Percentiles rank a stretch among this genome's conserved stretches.
These are phyloP conservation scores for Phialophora tarda DNA, from an alignment of 2,329 filamentous ascomycete species.

Conservation along the genomic window DNA sequence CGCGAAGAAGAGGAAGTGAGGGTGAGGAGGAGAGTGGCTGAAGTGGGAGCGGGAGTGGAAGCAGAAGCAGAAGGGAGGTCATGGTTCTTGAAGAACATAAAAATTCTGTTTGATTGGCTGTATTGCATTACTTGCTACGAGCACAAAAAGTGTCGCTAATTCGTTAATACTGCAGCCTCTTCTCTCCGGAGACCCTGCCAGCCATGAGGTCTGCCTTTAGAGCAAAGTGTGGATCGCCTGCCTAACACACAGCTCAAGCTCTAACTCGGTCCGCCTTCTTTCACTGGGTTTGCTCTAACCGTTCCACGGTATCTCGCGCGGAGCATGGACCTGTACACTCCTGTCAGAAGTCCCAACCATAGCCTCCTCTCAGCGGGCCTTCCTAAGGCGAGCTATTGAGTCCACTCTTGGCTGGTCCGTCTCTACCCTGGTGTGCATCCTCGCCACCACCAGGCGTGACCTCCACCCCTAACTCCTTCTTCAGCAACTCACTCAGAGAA, in stretches of 20 bases:
- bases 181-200: not conserved
- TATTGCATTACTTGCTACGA: not conserved
- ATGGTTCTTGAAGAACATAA: not conserved
- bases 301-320: not conserved
- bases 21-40: not conserved
- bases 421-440: slow-evolving; percentile 22
- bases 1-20: slow-evolving; percentile 36
- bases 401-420: slow-evolving; percentile 30
- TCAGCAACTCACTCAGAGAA: slow-evolving; percentile 73
- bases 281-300: not conserved
- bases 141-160: slow-evolving; percentile 8
- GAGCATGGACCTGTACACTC: not conserved
- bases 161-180: not conserved
- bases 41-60: not conserved
- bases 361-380: not conserved
- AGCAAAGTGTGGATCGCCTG: not conserved
- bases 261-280: not conserved
- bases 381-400: slow-evolving; percentile 12
- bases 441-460: slow-evolving; percentile 49
- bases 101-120: not conserved
- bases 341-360: not conserved
- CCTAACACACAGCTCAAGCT: not conserved
- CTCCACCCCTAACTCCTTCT: slow-evolving; percentile 75
- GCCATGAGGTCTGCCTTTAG: not conserved
- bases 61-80: not conserved